Conservation (phyloP, 768 basidiomycete genomes). For the Agaricus blazei region DNA sequence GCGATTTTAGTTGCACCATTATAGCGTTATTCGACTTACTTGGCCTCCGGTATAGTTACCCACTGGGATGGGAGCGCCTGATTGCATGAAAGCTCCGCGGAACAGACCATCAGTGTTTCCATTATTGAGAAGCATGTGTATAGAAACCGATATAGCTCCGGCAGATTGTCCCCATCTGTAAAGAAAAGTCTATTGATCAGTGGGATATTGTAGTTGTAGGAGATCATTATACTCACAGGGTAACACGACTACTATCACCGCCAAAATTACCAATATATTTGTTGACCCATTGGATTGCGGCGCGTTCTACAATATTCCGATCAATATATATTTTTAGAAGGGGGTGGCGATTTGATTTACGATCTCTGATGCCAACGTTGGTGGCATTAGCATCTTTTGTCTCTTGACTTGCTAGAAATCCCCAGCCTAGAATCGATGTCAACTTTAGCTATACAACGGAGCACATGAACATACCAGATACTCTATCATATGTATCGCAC, state of each 20-base stretch:
- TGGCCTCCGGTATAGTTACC: constrained; percentile 27
- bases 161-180: constrained; percentile 47
- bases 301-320: constrained; percentile 17
- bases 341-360: constrained; percentile 14
- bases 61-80: constrained; percentile 29
- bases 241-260: constrained; percentile 46
- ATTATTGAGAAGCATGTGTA: constrained; percentile 39
- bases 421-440: constrained; percentile 16
- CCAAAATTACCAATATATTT: constrained; percentile 51
- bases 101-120: constrained; percentile 34
- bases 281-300: constrained; percentile 54
- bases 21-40: constrained; percentile 1
- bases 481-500: constrained; percentile 16
- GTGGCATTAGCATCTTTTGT: constrained; percentile 20
- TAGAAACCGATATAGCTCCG: constrained; percentile 42
- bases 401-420: constrained; percentile 27
- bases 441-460: neutral
- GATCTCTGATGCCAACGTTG: constrained; percentile 27
- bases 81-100: constrained; percentile 42
- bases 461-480: constrained; percentile 16
- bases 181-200: neutral
- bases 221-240: constrained; percentile 23
- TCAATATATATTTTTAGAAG: neutral
- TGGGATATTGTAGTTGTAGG: neutral
- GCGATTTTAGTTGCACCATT: neutral